Percentiles rank a stretch among this genome's conserved stretches.
Evolutionary conservation across 2,329 filamentous ascomycete genomes (phyloP).

Genomic region (Venturia oleaginea): DNA sequence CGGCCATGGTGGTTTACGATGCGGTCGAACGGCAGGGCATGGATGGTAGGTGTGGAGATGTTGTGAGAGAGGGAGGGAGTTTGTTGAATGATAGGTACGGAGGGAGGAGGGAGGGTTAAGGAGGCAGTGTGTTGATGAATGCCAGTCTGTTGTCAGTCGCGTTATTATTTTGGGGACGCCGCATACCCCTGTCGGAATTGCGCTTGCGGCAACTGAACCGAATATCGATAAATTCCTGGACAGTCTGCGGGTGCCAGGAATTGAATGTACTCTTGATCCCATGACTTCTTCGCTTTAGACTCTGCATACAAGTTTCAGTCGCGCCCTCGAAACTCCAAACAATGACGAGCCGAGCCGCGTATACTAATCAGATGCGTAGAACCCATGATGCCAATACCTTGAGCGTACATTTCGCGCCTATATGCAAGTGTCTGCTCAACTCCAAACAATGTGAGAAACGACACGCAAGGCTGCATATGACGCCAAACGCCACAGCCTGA

Average conservation of each 20-base stretch:
- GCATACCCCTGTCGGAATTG: neutral
- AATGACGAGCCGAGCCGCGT: neutral
- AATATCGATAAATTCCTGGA: neutral
- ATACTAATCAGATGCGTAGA: no score
- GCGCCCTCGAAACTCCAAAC: neutral
- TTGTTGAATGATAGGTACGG: neutral
- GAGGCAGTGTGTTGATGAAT: neutral
- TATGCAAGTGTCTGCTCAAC: neutral
- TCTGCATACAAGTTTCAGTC: neutral
- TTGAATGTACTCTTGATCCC: no score
- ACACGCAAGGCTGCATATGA: neutral
- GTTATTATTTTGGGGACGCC: neutral
- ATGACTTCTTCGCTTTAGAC: neutral
- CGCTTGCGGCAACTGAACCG: neutral
- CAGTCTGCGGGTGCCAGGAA: no score
- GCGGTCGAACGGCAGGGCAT: neutral
- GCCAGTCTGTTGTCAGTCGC: neutral
- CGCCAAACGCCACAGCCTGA: neutral
- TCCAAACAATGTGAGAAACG: neutral
- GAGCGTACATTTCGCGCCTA: neutral
- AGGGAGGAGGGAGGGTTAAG: neutral
- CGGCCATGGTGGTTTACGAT: conserved; percentile 14
- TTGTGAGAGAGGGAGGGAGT: neutral
- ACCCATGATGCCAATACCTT: no score
- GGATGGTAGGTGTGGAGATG: neutral